Evolutionary conservation across 2,329 filamentous ascomycete species (phyloP).

Genomic region (Epichloe sibirici): DNA sequence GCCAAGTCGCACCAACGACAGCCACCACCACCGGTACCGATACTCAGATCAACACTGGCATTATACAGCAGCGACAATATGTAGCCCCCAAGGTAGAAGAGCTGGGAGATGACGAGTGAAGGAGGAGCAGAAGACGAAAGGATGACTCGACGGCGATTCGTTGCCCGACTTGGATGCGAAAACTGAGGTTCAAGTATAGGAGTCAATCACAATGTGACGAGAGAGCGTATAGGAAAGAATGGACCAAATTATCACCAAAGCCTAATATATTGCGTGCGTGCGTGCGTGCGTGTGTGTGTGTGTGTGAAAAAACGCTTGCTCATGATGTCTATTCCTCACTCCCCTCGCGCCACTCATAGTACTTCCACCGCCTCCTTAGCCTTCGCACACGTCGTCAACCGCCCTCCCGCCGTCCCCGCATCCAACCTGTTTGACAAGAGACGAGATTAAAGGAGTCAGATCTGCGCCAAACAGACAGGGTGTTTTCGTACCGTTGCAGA

Average conservation of each 20-base stretch:
- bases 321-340: conserved; percentile 11
- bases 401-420: conserved; percentile 34
- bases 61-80: conserved; percentile 31
- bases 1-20: conserved; percentile 37
- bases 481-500: conserved; percentile 28
- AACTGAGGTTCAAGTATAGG: too few relatives aligned
- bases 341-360: conserved; percentile 35
- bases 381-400: conserved; percentile 42
- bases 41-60: conserved; percentile 37
- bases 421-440: conserved; percentile 23
- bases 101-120: conserved; percentile 36
- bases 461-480: conserved; percentile 8
- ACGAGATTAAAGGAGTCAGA: neutral
- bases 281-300: neutral
- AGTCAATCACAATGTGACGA: neutral
- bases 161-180: neutral
- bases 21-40: conserved; percentile 46
- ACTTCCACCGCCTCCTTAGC: conserved; percentile 37
- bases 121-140: neutral
- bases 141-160: neutral
- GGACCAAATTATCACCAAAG: neutral
- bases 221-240: neutral
- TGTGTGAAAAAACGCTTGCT: neutral
- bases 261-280: neutral
- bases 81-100: conserved; percentile 41